These are phyloP conservation scores for Diaporthe citriasiana DNA, from an alignment of 2,329 filamentous ascomycete genomes.

Conservation along the genomic window DNA sequence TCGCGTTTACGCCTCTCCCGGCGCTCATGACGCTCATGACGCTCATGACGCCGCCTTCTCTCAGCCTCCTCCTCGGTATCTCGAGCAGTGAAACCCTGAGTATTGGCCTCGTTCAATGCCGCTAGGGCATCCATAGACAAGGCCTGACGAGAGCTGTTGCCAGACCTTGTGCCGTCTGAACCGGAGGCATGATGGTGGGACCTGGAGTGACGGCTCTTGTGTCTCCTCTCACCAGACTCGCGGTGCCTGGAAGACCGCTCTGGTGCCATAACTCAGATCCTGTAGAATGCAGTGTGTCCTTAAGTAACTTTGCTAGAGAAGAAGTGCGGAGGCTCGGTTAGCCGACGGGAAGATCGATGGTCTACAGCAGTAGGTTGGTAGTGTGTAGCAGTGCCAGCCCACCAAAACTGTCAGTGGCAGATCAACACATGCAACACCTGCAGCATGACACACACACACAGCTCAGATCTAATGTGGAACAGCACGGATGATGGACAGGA, in stretches of 20 bases:
- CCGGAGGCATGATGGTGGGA: conserved; percentile 41
- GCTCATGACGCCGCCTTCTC: conserved; percentile 39
- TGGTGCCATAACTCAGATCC: conserved; percentile 31
- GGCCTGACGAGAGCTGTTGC: conserved; percentile 42
- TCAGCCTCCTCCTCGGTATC: conserved; percentile 39
- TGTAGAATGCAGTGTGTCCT: conserved; percentile 28
- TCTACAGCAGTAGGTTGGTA: background rate
- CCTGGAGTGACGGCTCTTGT: conserved; percentile 44
- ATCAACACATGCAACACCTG: conserved; percentile 36
- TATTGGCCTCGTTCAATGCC: conserved; percentile 46
- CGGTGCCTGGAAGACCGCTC: conserved; percentile 42
- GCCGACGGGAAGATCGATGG: conserved; percentile 5
- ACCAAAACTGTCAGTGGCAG: conserved; percentile 28
- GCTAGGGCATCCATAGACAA: conserved; percentile 49
- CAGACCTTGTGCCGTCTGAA: conserved; percentile 39
- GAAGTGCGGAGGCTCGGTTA: conserved; percentile 28
- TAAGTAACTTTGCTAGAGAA: conserved; percentile 15
- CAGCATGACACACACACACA: conserved; percentile 36
- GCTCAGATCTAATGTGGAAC: conserved; percentile 32
- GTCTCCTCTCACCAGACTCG: conserved; percentile 43
- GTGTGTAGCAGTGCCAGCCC: conserved; percentile 28
- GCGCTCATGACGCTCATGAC: conserved; percentile 41
- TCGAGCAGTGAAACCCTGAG: conserved; percentile 14
- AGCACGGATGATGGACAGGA: conserved; percentile 28
- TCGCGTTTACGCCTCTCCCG: conserved; percentile 41